These are phyloP conservation scores for Magnolia sinica DNA, from an alignment of 164 flowering plant species.

Conservation along the genomic window DNA sequence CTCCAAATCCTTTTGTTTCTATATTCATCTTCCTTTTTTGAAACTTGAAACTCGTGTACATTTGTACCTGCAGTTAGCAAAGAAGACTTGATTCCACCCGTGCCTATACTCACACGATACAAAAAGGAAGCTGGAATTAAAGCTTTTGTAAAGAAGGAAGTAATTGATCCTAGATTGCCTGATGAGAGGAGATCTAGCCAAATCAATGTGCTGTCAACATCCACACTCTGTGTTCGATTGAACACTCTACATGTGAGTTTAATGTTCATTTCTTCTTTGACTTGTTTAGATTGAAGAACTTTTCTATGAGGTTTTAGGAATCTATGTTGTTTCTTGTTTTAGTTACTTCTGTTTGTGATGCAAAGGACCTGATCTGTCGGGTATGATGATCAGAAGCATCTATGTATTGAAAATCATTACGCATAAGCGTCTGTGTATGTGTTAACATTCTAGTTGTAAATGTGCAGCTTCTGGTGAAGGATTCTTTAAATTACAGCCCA, in stretches of 20 bases:
- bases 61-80: constrained; percentile 54
- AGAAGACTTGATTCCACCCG: constrained; percentile 92
- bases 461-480: too few relatives aligned
- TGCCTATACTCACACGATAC: constrained; percentile 86
- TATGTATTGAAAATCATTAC: too few relatives aligned
- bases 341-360: neutral
- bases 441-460: too few relatives aligned
- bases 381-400: too few relatives aligned
- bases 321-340: too few relatives aligned
- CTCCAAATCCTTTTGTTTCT: neutral
- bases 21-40: neutral
- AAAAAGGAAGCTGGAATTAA: constrained; percentile 83
- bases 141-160: constrained; percentile 91
- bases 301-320: neutral
- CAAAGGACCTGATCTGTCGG: too few relatives aligned
- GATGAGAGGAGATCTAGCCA: constrained; percentile 68
- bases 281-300: neutral
- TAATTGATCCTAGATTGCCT: constrained; percentile 62
- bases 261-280: neutral
- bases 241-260: constrained; percentile 88
- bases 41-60: neutral
- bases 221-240: constrained; percentile 79
- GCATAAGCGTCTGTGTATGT: too few relatives aligned
- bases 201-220: constrained; percentile 65
- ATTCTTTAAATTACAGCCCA: too few relatives aligned